A percentile compares a stretch with the other conserved stretches of the same genome.
phyloP scores from a whole-genome alignment of 805 yeast species.

The Starmerella vitae region DNA sequence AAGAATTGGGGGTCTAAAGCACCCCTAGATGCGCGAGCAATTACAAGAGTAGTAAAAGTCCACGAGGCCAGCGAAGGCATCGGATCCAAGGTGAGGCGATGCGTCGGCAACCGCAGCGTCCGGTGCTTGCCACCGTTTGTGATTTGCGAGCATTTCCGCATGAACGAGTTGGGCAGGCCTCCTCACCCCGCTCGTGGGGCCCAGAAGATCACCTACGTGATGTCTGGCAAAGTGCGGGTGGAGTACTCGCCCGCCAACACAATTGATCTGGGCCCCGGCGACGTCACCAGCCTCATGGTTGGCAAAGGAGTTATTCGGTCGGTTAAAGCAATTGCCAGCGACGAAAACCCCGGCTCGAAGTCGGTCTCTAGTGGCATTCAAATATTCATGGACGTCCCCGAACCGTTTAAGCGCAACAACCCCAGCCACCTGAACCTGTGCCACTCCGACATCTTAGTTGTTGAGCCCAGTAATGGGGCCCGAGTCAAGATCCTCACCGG shows the following conservation, averaged over 20 bases:
- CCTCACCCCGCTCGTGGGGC: slow-evolving; percentile 21
- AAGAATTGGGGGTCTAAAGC: too few species aligned
- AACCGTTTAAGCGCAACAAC: slow-evolving; percentile 16
- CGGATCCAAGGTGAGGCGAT: slow-evolving; percentile 12
- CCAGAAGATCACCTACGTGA: slow-evolving; percentile 15
- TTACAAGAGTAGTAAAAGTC: slow-evolving; percentile 8
- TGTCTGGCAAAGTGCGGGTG: slow-evolving; percentile 12
- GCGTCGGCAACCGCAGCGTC: slow-evolving; percentile 12
- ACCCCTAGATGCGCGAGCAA: slow-evolving; percentile 1
- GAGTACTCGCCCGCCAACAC: slow-evolving; percentile 17
- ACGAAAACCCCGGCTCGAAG: background rate
- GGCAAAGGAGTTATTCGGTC: slow-evolving; percentile 19
- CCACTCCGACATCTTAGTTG: slow-evolving; percentile 6
- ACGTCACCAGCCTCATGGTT: slow-evolving; percentile 18
- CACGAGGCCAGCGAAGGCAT: slow-evolving; percentile 16
- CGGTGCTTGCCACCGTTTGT: slow-evolving; percentile 21
- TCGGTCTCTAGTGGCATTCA: slow-evolving; percentile 14
- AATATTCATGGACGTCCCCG: slow-evolving; percentile 19
- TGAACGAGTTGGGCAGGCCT: slow-evolving; percentile 16
- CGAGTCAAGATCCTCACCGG: slow-evolving; percentile 15
- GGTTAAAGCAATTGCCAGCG: slow-evolving; percentile 4
- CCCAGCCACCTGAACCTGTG: slow-evolving; percentile 16
- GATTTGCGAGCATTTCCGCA: slow-evolving; percentile 16
- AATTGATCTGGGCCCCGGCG: slow-evolving; percentile 17
- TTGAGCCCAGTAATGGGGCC: slow-evolving; percentile 11